Base-by-base conservation (phyloP, 2,329 filamentous ascomycete genomes). In the Chrysosporium keratinophilum region DNA sequence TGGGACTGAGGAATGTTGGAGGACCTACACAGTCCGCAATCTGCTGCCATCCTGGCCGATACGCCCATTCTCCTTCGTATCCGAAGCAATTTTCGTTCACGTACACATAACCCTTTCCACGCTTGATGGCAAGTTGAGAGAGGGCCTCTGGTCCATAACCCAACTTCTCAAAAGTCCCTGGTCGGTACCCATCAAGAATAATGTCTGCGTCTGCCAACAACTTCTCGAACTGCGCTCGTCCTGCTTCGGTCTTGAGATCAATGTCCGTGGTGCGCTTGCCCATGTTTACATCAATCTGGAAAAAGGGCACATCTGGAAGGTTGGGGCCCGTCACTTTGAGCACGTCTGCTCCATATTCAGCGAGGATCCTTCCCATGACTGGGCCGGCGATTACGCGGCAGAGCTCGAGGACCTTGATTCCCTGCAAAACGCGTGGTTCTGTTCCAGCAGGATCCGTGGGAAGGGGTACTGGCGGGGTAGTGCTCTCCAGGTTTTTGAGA, bases 361-460 rank as follows among this genome's bases (percentile, higher is more conserved):
- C 84, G 0, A 89, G 75, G 1, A 82, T 82, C 31, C 84, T 79
- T 2, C 81, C 81, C 59, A 88, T 82, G 3, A 82, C 80, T n/a
- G 85, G 85, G 0, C 84, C 85, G 2, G 85, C 85, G 58, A 89
- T 87, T 62, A 88, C 82, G 40, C 85, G 81, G 63, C 84, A 86
- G 31, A 89, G 71, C 63, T 90, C 86, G 4, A 89, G 75, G 5
- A 89, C 84, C 59, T 83, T 84, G 65, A 88, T 75, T 0, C 85
- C 85, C 5, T 63, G 74, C 56, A 71, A 81, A 74, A 60, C 84
- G 81, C 2, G 79, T 68, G 56, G 56, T 11, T 51, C 45, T 15
- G 41, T 41, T 28, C 42, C 44, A 28, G 28, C 28, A 43, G 35
- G 44, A 28, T 53, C 49, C 3, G 40, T 43, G 10, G 63, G 55